Conservation (phyloP, 2,329 filamentous ascomycete genomes). For the Exophiala xenobiotica region DNA sequence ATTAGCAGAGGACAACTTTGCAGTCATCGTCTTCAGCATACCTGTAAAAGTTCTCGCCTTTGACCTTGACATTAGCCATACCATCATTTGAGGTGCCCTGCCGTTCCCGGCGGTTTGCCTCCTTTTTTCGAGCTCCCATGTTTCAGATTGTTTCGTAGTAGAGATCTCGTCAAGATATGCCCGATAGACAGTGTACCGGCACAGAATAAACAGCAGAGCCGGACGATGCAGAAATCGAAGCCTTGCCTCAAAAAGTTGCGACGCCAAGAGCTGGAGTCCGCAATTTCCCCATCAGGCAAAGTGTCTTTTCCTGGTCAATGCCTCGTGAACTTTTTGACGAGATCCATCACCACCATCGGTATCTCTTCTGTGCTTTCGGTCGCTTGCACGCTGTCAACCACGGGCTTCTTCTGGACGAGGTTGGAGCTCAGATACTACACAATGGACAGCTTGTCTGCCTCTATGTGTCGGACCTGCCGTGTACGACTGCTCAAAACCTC, state of each 20-base stretch:
- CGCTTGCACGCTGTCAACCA: conserved; percentile 25
- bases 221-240: neutral
- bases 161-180: too few species aligned
- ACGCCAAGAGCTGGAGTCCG: too few species aligned
- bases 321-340: too few species aligned
- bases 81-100: conserved; percentile 83
- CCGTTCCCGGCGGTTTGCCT: conserved; percentile 75
- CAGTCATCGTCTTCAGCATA: conserved; percentile 41
- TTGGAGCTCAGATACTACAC: neutral
- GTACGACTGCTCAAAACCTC: conserved; percentile 20
- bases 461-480: conserved; percentile 29
- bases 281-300: conserved; percentile 54
- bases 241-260: neutral
- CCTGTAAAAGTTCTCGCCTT: conserved; percentile 99
- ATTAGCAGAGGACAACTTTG: conserved; percentile 13
- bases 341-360: neutral
- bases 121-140: conserved; percentile 93
- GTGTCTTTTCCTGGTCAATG: conserved; percentile 24
- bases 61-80: conserved; percentile 85
- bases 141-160: neutral
- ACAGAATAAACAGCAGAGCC: too few species aligned
- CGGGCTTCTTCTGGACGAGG: too few species aligned
- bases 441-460: conserved; percentile 23
- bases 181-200: too few species aligned
- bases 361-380: conserved; percentile 1